Evolutionary conservation across 768 basidiomycete species (phyloP).

Genomic region (Hygrophorus pudorinus): DNA sequence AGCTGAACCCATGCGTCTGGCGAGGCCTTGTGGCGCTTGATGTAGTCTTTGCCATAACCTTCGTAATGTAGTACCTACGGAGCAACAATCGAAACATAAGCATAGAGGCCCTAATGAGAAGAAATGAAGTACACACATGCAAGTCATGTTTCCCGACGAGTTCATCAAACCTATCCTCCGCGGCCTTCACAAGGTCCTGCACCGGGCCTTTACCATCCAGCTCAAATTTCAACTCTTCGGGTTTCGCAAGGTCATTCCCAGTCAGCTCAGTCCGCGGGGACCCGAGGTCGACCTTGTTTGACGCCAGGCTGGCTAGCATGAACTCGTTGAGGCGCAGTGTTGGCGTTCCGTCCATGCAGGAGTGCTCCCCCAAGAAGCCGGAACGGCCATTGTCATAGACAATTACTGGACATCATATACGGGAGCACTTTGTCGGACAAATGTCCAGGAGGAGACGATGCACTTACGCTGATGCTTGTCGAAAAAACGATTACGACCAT

Average conservation of each 20-base stretch:
- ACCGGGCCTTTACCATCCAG: constrained; percentile 38
- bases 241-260: constrained; percentile 33
- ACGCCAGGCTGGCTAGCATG: constrained; percentile 64
- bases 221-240: constrained; percentile 63
- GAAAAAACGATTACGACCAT: constrained; percentile 87
- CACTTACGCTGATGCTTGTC: constrained; percentile 93
- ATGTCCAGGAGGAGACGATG: not conserved
- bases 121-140: constrained; percentile 35
- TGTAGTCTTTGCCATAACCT: constrained; percentile 79
- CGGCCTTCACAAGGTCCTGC: constrained; percentile 39
- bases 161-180: constrained; percentile 62
- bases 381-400: constrained; percentile 93
- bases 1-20: constrained; percentile 96
- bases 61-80: constrained; percentile 72
- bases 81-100: not conserved
- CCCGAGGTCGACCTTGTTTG: constrained; percentile 70
- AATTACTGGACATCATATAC: constrained; percentile 57
- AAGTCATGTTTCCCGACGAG: constrained; percentile 76
- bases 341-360: constrained; percentile 90
- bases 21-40: constrained; percentile 74
- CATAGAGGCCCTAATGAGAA: not conserved
- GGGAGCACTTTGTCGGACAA: too few relatives aligned
- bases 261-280: constrained; percentile 26
- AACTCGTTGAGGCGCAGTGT: constrained; percentile 96
- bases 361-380: constrained; percentile 85